Percentiles rank a stretch among this genome's conserved stretches.
phyloP scores from a whole-genome alignment of 495 filamentous ascomycete genomes.

The Hypoxylon lienhwacheense region DNA sequence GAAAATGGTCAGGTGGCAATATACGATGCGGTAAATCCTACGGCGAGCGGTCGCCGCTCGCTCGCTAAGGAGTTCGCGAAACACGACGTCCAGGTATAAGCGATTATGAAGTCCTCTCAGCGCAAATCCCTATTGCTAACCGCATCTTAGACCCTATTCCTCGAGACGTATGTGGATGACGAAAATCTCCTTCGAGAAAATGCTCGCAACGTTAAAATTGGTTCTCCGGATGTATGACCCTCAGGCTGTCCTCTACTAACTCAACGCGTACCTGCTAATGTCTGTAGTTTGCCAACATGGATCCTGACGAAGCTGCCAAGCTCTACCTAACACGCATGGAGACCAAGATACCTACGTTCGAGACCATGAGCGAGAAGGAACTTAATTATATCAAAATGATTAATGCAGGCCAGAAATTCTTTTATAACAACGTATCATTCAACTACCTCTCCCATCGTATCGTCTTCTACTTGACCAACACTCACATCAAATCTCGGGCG shows the following conservation, averaged over 20 bases:
- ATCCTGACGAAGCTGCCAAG: constrained; percentile 84
- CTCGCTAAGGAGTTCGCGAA: constrained; percentile 95
- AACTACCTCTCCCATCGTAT: constrained; percentile 95
- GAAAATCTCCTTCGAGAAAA: constrained; percentile 95
- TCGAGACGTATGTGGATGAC: constrained; percentile 94
- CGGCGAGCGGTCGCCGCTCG: constrained; percentile 77
- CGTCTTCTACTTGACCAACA: constrained; percentile 95
- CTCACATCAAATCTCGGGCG: constrained; percentile 90
- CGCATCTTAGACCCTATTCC: constrained; percentile 75
- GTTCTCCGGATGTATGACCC: constrained; percentile 81
- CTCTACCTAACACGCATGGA: constrained; percentile 88
- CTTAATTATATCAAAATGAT: constrained; percentile 99
- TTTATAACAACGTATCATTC: constrained; percentile 93
- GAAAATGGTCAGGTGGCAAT: constrained; percentile 99
- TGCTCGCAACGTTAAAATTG: constrained; percentile 95
- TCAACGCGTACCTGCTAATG: constrained; percentile 33
- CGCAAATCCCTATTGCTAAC: constrained; percentile 14
- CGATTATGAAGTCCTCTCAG: neutral
- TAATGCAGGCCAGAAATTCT: constrained; percentile 89
- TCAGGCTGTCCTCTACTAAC: constrained; percentile 27
- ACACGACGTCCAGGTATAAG: constrained; percentile 81
- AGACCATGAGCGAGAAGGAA: constrained; percentile 92
- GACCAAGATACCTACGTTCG: constrained; percentile 90
- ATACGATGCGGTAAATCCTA: constrained; percentile 97
- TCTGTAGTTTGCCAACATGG: constrained; percentile 80